Evolutionary conservation across 2,329 filamentous ascomycete species (phyloP).

Genomic region (Scolecobasidium constrictum): DNA sequence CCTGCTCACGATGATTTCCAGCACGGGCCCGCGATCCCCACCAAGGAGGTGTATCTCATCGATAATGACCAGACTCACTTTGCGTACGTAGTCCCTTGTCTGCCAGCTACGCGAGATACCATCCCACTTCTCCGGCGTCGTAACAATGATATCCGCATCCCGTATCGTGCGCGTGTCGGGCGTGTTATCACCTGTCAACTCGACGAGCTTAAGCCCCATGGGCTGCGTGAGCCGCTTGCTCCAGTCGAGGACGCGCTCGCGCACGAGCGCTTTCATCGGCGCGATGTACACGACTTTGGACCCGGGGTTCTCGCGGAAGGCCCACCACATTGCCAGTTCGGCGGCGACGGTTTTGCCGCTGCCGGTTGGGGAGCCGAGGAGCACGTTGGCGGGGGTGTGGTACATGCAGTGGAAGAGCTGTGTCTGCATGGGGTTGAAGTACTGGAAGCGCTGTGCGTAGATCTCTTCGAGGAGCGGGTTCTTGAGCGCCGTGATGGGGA

Average conservation of each 20-base stretch:
- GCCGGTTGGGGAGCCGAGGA: constrained; percentile 90
- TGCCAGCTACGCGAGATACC: constrained; percentile 99
- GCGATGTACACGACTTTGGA: constrained; percentile 99
- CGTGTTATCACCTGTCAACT: constrained; percentile 95
- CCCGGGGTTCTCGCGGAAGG: constrained; percentile 84
- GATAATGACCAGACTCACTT: constrained; percentile 94
- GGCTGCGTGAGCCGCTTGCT: constrained; percentile 66
- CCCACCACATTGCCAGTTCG: constrained; percentile 99
- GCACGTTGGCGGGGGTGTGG: constrained; percentile 80
- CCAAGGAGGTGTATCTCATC: constrained; percentile 98
- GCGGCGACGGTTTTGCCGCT: constrained; percentile 96
- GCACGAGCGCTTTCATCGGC: constrained; percentile 96
- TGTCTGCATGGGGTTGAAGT: constrained; percentile 99
- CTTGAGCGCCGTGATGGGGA: constrained; percentile 77
- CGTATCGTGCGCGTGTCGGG: constrained; percentile 92
- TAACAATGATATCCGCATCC: constrained; percentile 95
- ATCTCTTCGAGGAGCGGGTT: constrained; percentile 80
- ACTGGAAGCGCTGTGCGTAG: constrained; percentile 81
- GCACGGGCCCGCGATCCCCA: constrained; percentile 89
- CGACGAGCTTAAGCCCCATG: constrained; percentile 82
- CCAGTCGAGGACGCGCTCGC: constrained; percentile 96
- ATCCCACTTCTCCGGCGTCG: constrained; percentile 99
- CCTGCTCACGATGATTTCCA: constrained; percentile 84
- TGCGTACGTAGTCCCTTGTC: constrained; percentile 87
- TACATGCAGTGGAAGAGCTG: constrained; percentile 97